A percentile compares a stretch with the other conserved stretches of the same genome.
These are phyloP conservation scores for Xylariaceae sp. DNA, from an alignment of 2,329 filamentous ascomycete genomes.

Conservation along the genomic window DNA sequence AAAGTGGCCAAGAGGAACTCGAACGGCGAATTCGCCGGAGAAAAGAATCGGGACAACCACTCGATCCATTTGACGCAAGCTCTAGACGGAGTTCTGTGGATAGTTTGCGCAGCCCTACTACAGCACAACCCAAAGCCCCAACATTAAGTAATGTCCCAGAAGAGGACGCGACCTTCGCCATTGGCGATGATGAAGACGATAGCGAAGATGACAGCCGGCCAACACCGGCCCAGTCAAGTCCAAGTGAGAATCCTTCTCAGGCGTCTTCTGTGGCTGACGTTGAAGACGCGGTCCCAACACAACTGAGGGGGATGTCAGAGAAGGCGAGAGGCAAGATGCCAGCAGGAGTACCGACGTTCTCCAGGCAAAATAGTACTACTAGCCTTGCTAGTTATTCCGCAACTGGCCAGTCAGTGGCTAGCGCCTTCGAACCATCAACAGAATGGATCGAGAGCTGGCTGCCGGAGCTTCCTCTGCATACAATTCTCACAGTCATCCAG, in stretches of 20 bases:
- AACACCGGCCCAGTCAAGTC: conserved; percentile 64
- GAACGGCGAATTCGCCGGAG: conserved; percentile 73
- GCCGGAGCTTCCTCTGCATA: conserved; percentile 87
- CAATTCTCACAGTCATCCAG: conserved; percentile 75
- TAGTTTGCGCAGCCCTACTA: conserved; percentile 65
- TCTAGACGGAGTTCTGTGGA: conserved; percentile 67
- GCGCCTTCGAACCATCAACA: conserved; percentile 75
- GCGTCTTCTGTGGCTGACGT: conserved; percentile 68
- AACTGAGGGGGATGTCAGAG: conserved; percentile 91
- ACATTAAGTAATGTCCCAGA: conserved; percentile 71
- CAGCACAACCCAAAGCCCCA: conserved; percentile 54
- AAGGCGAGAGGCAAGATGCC: conserved; percentile 97
- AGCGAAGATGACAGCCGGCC: conserved; percentile 53
- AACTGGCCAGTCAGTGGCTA: conserved; percentile 56
- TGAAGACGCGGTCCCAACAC: conserved; percentile 80
- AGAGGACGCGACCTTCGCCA: conserved; percentile 81
- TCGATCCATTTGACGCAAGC: conserved; percentile 51
- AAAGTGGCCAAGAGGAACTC: conserved; percentile 89
- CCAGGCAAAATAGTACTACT: conserved; percentile 84
- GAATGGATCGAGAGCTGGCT: conserved; percentile 94
- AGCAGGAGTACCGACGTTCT: conserved; percentile 78
- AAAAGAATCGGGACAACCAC: conserved; percentile 62
- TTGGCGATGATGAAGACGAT: conserved; percentile 81
- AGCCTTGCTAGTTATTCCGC: conserved; percentile 72
- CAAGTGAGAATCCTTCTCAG: conserved; percentile 64